phyloP scores from a whole-genome alignment of 1,284 basidiomycete genomes.

The Ceratobasidium sp. region DNA sequence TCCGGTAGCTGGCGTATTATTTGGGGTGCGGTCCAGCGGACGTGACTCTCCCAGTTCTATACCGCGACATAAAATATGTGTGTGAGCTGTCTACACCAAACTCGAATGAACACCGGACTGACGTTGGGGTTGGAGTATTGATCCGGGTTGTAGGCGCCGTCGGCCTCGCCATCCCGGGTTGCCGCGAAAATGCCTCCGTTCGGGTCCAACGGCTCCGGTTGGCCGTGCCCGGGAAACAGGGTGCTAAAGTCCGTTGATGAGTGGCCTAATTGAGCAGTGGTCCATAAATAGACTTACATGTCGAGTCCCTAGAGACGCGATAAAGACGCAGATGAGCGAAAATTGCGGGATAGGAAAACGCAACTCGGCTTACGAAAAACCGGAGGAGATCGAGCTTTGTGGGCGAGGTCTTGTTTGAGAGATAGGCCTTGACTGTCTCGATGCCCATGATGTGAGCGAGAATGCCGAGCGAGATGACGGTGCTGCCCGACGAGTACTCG shows the following conservation, averaged over 20 bases:
- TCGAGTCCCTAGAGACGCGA: constrained; percentile 34
- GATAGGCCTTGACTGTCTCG: constrained; percentile 36
- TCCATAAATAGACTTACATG: neutral
- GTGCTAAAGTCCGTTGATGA: constrained; percentile 1
- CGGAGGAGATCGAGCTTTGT: constrained; percentile 37
- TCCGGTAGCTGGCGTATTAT: constrained; percentile 31
- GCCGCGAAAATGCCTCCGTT: constrained; percentile 45
- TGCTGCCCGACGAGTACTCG: constrained; percentile 43
- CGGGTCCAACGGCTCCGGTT: constrained; percentile 34
- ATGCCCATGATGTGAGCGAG: constrained; percentile 42
- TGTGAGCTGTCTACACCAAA: too few relatives aligned
- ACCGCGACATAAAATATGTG: too few relatives aligned
- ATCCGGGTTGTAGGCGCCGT: constrained; percentile 37
- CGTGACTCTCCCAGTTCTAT: constrained; percentile 41
- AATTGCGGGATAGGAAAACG: neutral
- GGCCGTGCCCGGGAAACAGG: constrained; percentile 34
- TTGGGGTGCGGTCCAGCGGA: constrained; percentile 43
- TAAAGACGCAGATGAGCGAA: neutral
- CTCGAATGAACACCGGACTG: neutral
- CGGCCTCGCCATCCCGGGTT: constrained; percentile 27
- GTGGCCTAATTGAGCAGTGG: neutral
- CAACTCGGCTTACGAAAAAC: constrained; percentile 27
- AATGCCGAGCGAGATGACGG: constrained; percentile 44
- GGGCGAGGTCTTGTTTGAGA: constrained; percentile 41
- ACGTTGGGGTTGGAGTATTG: constrained; percentile 43